Evolutionary conservation across 768 basidiomycete genomes (phyloP), one percentile per base, ranked within the genome.

Genomic region (Calocybe indica): DNA sequence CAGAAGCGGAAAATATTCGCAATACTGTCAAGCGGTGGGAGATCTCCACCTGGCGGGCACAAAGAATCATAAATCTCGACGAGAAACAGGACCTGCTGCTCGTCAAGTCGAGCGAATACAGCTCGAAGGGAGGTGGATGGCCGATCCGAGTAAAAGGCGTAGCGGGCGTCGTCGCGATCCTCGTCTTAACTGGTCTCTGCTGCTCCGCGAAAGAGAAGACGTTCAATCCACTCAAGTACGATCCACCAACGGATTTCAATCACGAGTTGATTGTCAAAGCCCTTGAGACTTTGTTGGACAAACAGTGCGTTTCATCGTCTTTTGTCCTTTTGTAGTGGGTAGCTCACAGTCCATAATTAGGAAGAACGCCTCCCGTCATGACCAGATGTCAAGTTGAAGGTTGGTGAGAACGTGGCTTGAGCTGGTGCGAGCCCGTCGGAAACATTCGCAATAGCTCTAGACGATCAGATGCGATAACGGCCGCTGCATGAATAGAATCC

Each of bases 161-260:
- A 7, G 15, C 49, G 5, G 45, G 48, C 5, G 32, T 49, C 5
- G 48, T 53, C 3, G 48, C 45, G 11, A 32, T 50, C 6, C 30
- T 43, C 3, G 52, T 49, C 1, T 44, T 52, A 32, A 41, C 45
- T 5, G 52, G 52, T n/a, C 33, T 53, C 22, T 53, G 41, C 40
- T 30, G 22, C 22, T 22, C 44, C 11, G 35, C 35, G 6, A 43
- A 42, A 36, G 31, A 39, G 40, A 46, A 42, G 9, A 37, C 40
- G 28, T 53, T 43, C 12, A 53, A 53, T 35, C 52, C 52, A 28
- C 52, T 52, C 33, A 52, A 52, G 28, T 53, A 53, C 15, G 52
- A 49, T 31, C 52, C 44, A 11, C 40, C 45, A 7, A 49, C 35
- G 30, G 52, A 53, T 39, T 40, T 32, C 30, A 52, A 52, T 13